A percentile compares a stretch with the other conserved stretches of the same genome.
These are phyloP conservation scores for Alternaria rosae DNA, from an alignment of 2,329 filamentous ascomycete genomes.

Conservation along the genomic window DNA sequence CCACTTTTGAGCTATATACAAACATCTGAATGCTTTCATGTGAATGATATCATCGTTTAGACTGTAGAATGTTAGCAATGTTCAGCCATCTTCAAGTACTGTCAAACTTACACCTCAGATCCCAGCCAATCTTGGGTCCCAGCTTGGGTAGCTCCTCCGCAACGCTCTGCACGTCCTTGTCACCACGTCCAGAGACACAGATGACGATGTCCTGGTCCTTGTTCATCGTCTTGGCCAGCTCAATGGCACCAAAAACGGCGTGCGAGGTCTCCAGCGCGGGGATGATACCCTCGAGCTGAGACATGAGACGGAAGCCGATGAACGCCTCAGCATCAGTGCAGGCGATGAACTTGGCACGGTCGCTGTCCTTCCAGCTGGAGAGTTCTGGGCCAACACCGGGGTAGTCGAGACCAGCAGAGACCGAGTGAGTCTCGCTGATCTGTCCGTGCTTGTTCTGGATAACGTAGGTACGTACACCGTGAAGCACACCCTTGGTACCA, in stretches of 20 bases:
- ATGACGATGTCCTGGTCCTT: conserved; percentile 92
- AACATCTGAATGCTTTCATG: neutral
- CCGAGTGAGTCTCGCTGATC: conserved; percentile 92
- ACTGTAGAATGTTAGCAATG: conserved; percentile 35
- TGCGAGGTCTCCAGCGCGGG: conserved; percentile 94
- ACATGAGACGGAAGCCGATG: conserved; percentile 82
- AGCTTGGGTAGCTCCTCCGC: conserved; percentile 90
- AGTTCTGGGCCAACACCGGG: conserved; percentile 96
- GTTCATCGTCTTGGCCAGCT: conserved; percentile 90
- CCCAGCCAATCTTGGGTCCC: conserved; percentile 85
- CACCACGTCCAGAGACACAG: conserved; percentile 89
- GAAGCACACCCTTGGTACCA: conserved; percentile 89
- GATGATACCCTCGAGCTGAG: conserved; percentile 93
- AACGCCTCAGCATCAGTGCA: conserved; percentile 94
- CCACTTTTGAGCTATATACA: conserved; percentile 1
- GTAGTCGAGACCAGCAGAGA: conserved; percentile 96
- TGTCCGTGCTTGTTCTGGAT: conserved; percentile 93
- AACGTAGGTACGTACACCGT: conserved; percentile 95
- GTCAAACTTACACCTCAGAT: conserved; percentile 60
- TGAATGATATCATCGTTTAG: conserved; percentile 16
- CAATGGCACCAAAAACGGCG: conserved; percentile 85
- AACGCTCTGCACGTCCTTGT: conserved; percentile 99
- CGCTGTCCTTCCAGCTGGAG: conserved; percentile 87
- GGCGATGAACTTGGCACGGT: conserved; percentile 85
- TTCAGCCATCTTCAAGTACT: neutral